Percentiles rank a stretch among this genome's conserved stretches.
Evolutionary conservation across 257 asterid genomes (phyloP).

Genomic region (Buddleja alternifolia): DNA sequence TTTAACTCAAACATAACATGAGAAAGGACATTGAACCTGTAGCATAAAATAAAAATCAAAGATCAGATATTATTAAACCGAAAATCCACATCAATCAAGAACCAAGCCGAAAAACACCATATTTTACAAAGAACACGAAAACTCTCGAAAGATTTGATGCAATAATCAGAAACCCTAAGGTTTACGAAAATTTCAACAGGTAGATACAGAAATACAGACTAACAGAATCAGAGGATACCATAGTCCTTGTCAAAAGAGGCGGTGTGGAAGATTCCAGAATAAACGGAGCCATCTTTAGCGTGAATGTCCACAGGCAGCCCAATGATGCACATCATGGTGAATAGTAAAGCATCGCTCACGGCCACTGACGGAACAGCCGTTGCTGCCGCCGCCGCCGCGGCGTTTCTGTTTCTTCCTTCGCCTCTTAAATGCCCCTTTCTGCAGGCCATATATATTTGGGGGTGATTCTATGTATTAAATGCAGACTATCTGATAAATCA

Average conservation of each 20-base stretch:
- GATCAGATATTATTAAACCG: slow-evolving; percentile 24
- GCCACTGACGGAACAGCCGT: slow-evolving; percentile 29
- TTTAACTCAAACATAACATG: neutral
- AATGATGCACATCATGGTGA: slow-evolving; percentile 73
- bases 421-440: slow-evolving; percentile 47
- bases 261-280: slow-evolving; percentile 84
- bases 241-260: slow-evolving; percentile 69
- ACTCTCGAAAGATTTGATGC: slow-evolving; percentile 15
- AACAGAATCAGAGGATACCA: slow-evolving; percentile 42
- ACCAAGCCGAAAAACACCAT: neutral
- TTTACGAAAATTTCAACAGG: neutral
- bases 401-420: slow-evolving; percentile 41
- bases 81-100: slow-evolving; percentile 26
- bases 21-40: neutral
- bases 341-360: slow-evolving; percentile 60
- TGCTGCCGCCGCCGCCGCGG: slow-evolving; percentile 40
- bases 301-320: slow-evolving; percentile 84
- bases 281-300: slow-evolving; percentile 79
- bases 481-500: neutral
- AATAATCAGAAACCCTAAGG: slow-evolving; percentile 6
- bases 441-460: slow-evolving; percentile 58
- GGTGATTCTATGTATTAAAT: neutral
- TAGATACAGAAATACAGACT: neutral
- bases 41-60: neutral
- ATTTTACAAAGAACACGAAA: slow-evolving; percentile 4